phyloP scores from a whole-genome alignment of 768 basidiomycete genomes.

The Termitomyces sp. region DNA sequence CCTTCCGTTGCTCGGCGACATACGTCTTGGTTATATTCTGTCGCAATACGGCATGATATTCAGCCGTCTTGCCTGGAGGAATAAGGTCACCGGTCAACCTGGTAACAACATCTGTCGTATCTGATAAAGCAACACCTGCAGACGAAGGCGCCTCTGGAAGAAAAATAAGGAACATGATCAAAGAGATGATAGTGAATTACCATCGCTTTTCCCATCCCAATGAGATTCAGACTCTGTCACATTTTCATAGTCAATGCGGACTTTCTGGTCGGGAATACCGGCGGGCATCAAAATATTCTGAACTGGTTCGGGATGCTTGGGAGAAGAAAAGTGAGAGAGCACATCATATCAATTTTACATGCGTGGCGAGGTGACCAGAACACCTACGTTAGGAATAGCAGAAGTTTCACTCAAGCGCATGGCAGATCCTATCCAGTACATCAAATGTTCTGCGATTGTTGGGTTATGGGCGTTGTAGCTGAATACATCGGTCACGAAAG shows the following conservation, averaged over 20 bases:
- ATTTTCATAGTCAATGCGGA: conserved; percentile 18
- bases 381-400: conserved; percentile 37
- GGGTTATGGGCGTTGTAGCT: conserved; percentile 35
- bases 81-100: conserved; percentile 1
- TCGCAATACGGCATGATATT: not conserved
- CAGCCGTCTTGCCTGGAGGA: not conserved
- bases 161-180: conserved; percentile 4
- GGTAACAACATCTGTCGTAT: conserved; percentile 1
- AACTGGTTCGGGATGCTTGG: conserved; percentile 42
- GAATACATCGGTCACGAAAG: conserved; percentile 47
- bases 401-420: conserved; percentile 35
- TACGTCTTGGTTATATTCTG: not conserved
- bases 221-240: conserved; percentile 38
- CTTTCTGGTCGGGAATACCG: conserved; percentile 20
- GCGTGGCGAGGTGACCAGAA: not conserved
- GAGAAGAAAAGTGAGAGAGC: conserved; percentile 24
- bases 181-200: conserved; percentile 18
- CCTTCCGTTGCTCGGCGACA: not conserved
- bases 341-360: conserved; percentile 4
- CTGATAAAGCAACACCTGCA: conserved; percentile 22
- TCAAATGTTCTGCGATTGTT: conserved; percentile 47
- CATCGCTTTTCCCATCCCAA: conserved; percentile 39
- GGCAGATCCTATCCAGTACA: conserved; percentile 56
- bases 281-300: conserved; percentile 21
- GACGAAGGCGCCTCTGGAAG: conserved; percentile 31